A percentile compares a stretch with the other conserved stretches of the same genome.
These are phyloP conservation scores for Cotoneaster glaucophyllus DNA, from an alignment of 306 rosid genomes.

Conservation along the genomic window DNA sequence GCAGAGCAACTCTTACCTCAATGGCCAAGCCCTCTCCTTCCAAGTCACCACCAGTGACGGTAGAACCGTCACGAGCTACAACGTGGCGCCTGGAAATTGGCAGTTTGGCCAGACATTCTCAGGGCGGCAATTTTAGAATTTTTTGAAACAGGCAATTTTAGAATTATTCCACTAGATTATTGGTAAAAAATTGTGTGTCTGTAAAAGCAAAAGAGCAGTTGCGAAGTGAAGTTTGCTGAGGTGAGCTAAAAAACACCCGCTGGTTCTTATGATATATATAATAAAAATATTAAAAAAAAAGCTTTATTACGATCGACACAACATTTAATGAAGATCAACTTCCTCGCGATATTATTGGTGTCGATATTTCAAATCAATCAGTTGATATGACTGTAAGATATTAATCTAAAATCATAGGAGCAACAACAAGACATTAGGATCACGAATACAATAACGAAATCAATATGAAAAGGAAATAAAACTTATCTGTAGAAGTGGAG, in stretches of 20 bases:
- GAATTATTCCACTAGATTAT: neutral
- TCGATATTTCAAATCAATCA: too few species aligned
- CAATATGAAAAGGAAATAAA: too few species aligned
- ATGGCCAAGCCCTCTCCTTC: constrained; percentile 74
- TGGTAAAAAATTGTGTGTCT: neutral
- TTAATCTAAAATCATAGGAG: too few species aligned
- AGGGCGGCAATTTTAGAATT: constrained; percentile 56
- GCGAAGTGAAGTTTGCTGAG: constrained; percentile 9
- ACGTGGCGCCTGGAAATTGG: constrained; percentile 64
- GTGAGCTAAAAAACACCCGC: constrained; percentile 31
- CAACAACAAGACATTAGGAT: too few species aligned
- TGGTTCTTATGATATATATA: too few species aligned
- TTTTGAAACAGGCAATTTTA: constrained; percentile 66
- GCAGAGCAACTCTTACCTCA: constrained; percentile 79
- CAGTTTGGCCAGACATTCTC: constrained; percentile 77
- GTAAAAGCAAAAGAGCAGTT: neutral
- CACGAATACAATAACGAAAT: too few species aligned
- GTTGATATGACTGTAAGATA: too few species aligned
- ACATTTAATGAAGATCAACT: too few species aligned
- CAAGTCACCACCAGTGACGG: constrained; percentile 89
- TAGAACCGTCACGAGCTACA: constrained; percentile 48
- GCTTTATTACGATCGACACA: neutral
- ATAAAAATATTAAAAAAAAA: too few species aligned
- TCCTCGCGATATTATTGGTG: too few species aligned
- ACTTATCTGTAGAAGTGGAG: too few species aligned